Base-by-base conservation (phyloP, 2,329 filamentous ascomycete genomes). In the Phoma sp. region DNA sequence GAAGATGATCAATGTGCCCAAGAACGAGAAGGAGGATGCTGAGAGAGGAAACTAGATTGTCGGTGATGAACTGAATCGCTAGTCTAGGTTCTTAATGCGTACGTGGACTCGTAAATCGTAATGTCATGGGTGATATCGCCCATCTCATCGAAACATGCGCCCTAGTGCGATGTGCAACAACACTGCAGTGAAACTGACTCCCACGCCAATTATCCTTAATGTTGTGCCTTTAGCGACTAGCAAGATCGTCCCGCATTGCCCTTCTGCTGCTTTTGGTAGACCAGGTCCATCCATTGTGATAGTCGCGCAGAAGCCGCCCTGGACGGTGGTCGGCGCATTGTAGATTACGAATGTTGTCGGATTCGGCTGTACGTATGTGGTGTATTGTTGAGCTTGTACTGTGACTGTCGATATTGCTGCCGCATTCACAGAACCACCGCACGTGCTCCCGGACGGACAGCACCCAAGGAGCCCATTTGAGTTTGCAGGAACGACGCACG, bases 1-100 rank as follows among this genome's bases (percentile, higher is more conserved):
- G 7, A 77, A 78, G 57, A 69, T 83, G 48, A 77, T 84, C 6
- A 71, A 71, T 33, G 81, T 84, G 29, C 82, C 82, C 2, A 84
- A 83, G 74, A 78, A 78, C 53, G 79, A 78, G 20, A 78, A 80
- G 57, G 80, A 83, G 61, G 81, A 84, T 66, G 74, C 74, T 4
- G 74, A 81, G 71, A 78, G 65, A 61, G 78, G 80, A 34, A 81
- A 81, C 55, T 74, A 58, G 40, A 50, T 36, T 26, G 15, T 32
- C 26, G 12, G 29, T 36, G 10, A 40, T 47, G 39, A 53, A 51
- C 5, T 59, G 33, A 50, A 58, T 52, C 21, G 39, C 33, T 34
- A 18, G 34, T 57, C 37, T 59, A 61, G 25, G 20, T 38, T 49
- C 17, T 23, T 50, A 36, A 53, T 54, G 33, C 42, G 38, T 57